These are phyloP conservation scores for Chalciporus piperatoides DNA, from an alignment of 1,284 basidiomycete species.

Conservation along the genomic window DNA sequence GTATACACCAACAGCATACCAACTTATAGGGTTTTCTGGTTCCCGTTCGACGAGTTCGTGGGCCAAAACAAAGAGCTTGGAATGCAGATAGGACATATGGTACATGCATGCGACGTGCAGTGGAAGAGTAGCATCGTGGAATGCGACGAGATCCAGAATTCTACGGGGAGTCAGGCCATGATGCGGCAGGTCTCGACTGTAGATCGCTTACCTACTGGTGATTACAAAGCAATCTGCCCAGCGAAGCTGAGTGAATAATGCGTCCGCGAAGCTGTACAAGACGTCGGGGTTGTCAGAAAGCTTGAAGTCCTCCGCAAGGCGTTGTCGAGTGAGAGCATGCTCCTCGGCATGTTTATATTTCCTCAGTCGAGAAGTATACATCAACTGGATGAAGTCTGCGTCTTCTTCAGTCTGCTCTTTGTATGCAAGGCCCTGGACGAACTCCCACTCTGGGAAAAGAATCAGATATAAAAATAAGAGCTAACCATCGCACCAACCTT, in stretches of 20 bases:
- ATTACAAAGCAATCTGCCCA: slow-evolving; percentile 94
- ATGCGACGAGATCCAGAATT: slow-evolving; percentile 75
- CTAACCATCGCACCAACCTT: slow-evolving; percentile 54
- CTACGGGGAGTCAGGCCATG: slow-evolving; percentile 39
- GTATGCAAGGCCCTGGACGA: slow-evolving; percentile 84
- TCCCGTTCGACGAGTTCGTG: slow-evolving; percentile 94
- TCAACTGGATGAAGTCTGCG: slow-evolving; percentile 83
- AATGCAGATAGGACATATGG: slow-evolving; percentile 86
- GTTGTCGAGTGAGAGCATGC: slow-evolving; percentile 71
- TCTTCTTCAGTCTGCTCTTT: slow-evolving; percentile 82
- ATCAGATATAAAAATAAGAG: slow-evolving; percentile 4
- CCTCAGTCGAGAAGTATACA: slow-evolving; percentile 88
- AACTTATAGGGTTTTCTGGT: slow-evolving; percentile 88
- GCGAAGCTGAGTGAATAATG: slow-evolving; percentile 82
- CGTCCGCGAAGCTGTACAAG: slow-evolving; percentile 88
- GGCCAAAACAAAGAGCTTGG: slow-evolving; percentile 91
- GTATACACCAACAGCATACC: slow-evolving; percentile 99
- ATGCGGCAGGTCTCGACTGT: not conserved
- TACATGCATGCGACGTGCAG: slow-evolving; percentile 98
- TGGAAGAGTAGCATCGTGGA: slow-evolving; percentile 85
- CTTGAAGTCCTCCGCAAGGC: slow-evolving; percentile 74
- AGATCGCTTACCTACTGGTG: slow-evolving; percentile 63
- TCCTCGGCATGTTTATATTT: slow-evolving; percentile 86
- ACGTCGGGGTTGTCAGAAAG: slow-evolving; percentile 91
- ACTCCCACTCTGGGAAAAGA: slow-evolving; percentile 80